Evolutionary conservation across 2,329 filamentous ascomycete species (phyloP), one percentile per base, ranked within the genome.

Genomic region (Xylariales sp.): DNA sequence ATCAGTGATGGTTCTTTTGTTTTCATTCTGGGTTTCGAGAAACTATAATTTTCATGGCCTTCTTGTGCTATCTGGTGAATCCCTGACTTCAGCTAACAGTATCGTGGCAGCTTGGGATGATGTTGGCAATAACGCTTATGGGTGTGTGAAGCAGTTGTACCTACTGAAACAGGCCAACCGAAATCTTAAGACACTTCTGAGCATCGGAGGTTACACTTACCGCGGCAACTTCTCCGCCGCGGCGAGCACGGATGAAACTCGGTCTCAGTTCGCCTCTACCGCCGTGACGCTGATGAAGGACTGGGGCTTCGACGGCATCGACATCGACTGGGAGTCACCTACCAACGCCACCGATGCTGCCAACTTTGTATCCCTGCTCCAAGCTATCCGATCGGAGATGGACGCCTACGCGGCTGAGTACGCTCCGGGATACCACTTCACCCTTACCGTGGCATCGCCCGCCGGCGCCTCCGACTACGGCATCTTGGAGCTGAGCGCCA

Each of bases 131-230:
- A 93, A 94, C 55, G 77, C 84, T 32, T 93, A 91, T 49, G 89
- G 89, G 27, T 85, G 81, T 55, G 60, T 88, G 37, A 93, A 93
- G 64, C 86, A 94, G 53, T 68, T 95, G 1, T 88, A 77, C 56
- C 64, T 86, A 6, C 68, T 88, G 29, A 95, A 95, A 65, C 81
- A 90, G 59, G 61, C 71, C 40, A 83, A 95, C 59, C 81, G 88
- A 13, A 76, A 87, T 32, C 60, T 95, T 38, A 94, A 94, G 56
- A 72, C 84, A 2, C 68, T 94, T 16, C 72, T 95, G 4, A 86
- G 79, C 33, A 88, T 95, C 46, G 89, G 89, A 33, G 88, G 89
- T 20, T 94, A 85, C 85, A 89, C 85, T 0, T 93, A 87, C 61
- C 88, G 85, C 2, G 66, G 73, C 49, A 87, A 88, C 58, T 91